phyloP scores from a whole-genome alignment of 176 grass and related monocot species.

The Phoenix dactylifera region DNA sequence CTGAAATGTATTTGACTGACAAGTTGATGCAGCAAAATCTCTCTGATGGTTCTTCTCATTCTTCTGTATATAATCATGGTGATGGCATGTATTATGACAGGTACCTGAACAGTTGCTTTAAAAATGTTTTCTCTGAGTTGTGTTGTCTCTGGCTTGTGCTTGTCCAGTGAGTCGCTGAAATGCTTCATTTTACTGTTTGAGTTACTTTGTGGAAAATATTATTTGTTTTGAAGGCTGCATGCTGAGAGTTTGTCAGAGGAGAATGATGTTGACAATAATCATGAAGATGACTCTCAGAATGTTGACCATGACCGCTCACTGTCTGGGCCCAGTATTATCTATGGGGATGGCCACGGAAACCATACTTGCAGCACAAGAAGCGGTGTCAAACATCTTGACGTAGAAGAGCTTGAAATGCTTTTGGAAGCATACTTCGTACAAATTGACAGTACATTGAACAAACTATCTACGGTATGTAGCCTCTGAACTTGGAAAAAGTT shows the following conservation, averaged over 20 bases:
- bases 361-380: constrained; percentile 20
- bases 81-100: constrained; percentile 23
- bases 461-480: constrained; percentile 36
- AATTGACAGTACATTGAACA: constrained; percentile 52
- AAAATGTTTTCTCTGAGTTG: too few relatives aligned
- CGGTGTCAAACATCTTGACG: constrained; percentile 20
- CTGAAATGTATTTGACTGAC: constrained; percentile 51
- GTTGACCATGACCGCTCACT: neutral
- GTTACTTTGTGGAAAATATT: neutral
- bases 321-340: neutral
- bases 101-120: constrained; percentile 2
- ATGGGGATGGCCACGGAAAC: constrained; percentile 10
- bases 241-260: constrained; percentile 6
- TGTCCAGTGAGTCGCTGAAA: too few relatives aligned
- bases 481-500: neutral
- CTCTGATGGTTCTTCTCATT: constrained; percentile 11
- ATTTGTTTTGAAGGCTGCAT: neutral
- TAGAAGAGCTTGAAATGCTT: constrained; percentile 63
- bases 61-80: constrained; percentile 1
- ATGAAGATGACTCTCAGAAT: constrained; percentile 3
- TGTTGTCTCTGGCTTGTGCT: neutral
- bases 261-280: neutral
- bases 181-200: too few relatives aligned
- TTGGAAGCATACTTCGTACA: constrained; percentile 74
- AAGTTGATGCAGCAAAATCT: constrained; percentile 31